A percentile compares a stretch with the other conserved stretches of the same genome.
phyloP scores from a whole-genome alignment of 2,329 filamentous ascomycete species.

The Hypoxylon sp. region DNA sequence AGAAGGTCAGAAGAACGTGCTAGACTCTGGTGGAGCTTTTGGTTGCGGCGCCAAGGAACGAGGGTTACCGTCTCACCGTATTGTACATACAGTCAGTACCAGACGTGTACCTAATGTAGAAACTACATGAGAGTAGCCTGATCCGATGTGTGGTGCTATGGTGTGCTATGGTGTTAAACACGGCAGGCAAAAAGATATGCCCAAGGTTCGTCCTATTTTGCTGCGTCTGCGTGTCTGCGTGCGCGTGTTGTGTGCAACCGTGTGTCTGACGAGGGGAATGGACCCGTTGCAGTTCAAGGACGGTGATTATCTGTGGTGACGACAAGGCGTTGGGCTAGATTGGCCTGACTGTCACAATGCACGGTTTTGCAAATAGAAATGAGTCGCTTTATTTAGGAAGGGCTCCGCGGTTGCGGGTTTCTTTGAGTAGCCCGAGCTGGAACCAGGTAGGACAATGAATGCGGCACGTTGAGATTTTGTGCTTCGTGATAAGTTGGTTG shows the following conservation, averaged over 20 bases:
- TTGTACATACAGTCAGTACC: constrained; percentile 20
- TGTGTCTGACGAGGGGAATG: constrained; percentile 32
- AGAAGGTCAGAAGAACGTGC: constrained; percentile 44
- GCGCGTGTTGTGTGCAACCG: constrained; percentile 8
- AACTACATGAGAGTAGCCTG: constrained; percentile 24
- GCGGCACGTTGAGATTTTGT: constrained; percentile 39
- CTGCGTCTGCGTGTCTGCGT: constrained; percentile 3
- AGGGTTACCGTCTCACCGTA: constrained; percentile 42
- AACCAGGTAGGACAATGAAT: constrained; percentile 39
- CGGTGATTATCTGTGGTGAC: constrained; percentile 19
- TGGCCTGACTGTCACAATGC: constrained; percentile 35
- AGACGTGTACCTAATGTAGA: constrained; percentile 22
- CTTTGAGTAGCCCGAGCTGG: constrained; percentile 30
- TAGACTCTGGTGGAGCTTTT: constrained; percentile 43
- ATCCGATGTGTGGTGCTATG: not conserved
- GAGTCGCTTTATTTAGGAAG: constrained; percentile 37
- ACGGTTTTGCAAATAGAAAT: constrained; percentile 31
- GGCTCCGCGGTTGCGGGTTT: constrained; percentile 25
- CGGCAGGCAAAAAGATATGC: constrained; percentile 4
- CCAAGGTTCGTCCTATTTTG: constrained; percentile 4
- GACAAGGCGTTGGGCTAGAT: constrained; percentile 34
- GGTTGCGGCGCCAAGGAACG: constrained; percentile 44
- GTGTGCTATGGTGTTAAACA: constrained; percentile 10
- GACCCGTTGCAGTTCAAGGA: constrained; percentile 22
- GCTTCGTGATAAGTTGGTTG: constrained; percentile 38